phyloP scores from a whole-genome alignment of 2,329 filamentous ascomycete genomes.

The Ampelomyces quisqualis region DNA sequence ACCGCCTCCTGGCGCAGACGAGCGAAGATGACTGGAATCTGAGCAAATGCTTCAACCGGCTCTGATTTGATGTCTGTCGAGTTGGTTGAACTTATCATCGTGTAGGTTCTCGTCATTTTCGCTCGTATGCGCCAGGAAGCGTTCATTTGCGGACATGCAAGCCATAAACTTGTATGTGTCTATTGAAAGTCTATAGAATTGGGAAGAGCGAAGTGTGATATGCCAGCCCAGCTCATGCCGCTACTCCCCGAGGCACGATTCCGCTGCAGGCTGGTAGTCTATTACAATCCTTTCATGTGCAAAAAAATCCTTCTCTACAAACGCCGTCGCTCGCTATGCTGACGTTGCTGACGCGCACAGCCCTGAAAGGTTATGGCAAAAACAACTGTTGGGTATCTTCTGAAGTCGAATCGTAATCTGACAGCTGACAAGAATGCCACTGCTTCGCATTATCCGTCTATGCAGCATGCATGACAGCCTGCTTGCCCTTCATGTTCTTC shows the following conservation, averaged over 20 bases:
- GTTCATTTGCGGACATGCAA: too few species aligned
- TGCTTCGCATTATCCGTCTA: conserved; percentile 12
- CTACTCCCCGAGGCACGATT: neutral
- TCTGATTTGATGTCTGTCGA: too few species aligned
- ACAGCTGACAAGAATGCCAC: neutral
- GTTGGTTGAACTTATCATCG: too few species aligned
- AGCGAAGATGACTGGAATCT: too few species aligned
- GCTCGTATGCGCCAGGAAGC: too few species aligned
- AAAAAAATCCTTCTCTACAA: neutral
- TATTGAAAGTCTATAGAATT: neutral
- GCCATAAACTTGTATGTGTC: too few species aligned
- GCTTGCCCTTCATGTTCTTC: conserved; percentile 64
- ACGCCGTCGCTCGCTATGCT: conserved; percentile 1
- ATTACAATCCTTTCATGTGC: conserved; percentile 4
- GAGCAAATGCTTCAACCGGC: too few species aligned
- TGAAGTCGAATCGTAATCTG: conserved; percentile 5
- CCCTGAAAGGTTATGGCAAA: conserved; percentile 8
- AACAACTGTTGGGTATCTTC: conserved; percentile 12
- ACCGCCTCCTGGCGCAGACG: too few species aligned
- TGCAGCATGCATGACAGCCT: conserved; percentile 44
- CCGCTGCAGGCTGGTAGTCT: neutral
- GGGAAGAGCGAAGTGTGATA: conserved; percentile 3
- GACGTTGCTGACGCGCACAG: neutral
- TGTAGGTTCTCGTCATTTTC: too few species aligned
- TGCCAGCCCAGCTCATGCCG: neutral